phyloP scores from a whole-genome alignment of 495 filamentous ascomycete genomes.

The Sphaerosporella brunnea region DNA sequence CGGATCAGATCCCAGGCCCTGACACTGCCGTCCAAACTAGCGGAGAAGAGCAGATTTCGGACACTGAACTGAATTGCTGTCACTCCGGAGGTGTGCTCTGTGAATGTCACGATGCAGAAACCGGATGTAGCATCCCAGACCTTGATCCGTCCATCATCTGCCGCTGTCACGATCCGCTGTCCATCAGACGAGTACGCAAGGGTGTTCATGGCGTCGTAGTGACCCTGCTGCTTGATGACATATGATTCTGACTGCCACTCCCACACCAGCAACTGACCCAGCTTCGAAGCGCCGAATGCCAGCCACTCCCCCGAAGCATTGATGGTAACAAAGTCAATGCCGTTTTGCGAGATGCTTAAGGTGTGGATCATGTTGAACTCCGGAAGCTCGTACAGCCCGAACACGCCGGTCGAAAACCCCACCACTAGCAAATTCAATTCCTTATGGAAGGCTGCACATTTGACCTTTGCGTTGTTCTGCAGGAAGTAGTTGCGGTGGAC shows the following conservation, averaged over 20 bases:
- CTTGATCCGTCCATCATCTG: slow-evolving; percentile 95
- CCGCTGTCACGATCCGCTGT: slow-evolving; percentile 74
- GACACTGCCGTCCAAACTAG: slow-evolving; percentile 81
- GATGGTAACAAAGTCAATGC: slow-evolving; percentile 81
- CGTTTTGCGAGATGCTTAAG: slow-evolving; percentile 79
- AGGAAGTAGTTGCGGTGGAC: slow-evolving; percentile 75
- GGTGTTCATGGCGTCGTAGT: slow-evolving; percentile 91
- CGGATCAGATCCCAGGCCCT: slow-evolving; percentile 92
- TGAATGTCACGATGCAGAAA: slow-evolving; percentile 95
- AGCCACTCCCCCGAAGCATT: slow-evolving; percentile 94
- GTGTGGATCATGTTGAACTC: slow-evolving; percentile 91
- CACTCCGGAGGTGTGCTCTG: slow-evolving; percentile 85
- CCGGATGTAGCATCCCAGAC: slow-evolving; percentile 93
- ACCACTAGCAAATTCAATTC: slow-evolving; percentile 74
- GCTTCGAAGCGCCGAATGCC: slow-evolving; percentile 89
- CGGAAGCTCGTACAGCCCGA: slow-evolving; percentile 88
- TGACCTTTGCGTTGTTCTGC: slow-evolving; percentile 73
- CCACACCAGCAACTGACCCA: slow-evolving; percentile 91
- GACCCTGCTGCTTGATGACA: slow-evolving; percentile 92
- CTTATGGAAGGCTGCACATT: slow-evolving; percentile 72
- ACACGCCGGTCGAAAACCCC: slow-evolving; percentile 87
- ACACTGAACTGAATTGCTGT: slow-evolving; percentile 93
- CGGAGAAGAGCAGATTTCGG: slow-evolving; percentile 83
- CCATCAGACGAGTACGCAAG: slow-evolving; percentile 87
- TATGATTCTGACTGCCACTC: slow-evolving; percentile 99